These are phyloP conservation scores for Hygrocybe punicea DNA, from an alignment of 768 basidiomycete species.

Conservation along the genomic window DNA sequence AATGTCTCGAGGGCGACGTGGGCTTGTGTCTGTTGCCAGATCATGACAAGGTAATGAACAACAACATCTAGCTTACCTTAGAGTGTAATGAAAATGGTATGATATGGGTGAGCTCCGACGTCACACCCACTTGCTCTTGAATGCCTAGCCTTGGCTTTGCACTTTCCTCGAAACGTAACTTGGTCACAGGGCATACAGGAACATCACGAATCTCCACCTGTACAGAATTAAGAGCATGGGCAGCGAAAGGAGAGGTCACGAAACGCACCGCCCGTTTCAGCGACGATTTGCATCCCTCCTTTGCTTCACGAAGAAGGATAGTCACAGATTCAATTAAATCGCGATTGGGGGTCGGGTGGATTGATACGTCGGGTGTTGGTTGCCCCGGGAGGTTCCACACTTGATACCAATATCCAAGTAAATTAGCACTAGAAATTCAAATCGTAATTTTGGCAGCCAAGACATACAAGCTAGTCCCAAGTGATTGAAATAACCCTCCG, in stretches of 20 bases:
- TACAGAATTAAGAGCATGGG: neutral
- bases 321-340: neutral
- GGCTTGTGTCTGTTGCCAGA: neutral
- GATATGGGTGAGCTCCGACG: neutral
- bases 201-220: neutral
- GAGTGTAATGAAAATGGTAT: neutral
- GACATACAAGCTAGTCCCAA: neutral
- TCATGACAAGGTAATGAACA: neutral
- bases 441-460: neutral
- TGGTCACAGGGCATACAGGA: neutral
- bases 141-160: neutral
- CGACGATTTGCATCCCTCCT: neutral
- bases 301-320: neutral
- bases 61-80: neutral
- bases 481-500: neutral
- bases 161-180: neutral
- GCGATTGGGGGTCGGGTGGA: neutral
- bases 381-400: neutral
- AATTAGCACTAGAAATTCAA: neutral
- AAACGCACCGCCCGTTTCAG: neutral
- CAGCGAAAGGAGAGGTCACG: neutral
- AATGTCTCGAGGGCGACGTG: constrained; percentile 2
- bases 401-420: neutral
- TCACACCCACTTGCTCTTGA: neutral
- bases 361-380: neutral